Percentiles rank a stretch among this genome's conserved stretches.
Conservation (phyloP, 768 basidiomycete genomes). For the Mycena filopes region DNA sequence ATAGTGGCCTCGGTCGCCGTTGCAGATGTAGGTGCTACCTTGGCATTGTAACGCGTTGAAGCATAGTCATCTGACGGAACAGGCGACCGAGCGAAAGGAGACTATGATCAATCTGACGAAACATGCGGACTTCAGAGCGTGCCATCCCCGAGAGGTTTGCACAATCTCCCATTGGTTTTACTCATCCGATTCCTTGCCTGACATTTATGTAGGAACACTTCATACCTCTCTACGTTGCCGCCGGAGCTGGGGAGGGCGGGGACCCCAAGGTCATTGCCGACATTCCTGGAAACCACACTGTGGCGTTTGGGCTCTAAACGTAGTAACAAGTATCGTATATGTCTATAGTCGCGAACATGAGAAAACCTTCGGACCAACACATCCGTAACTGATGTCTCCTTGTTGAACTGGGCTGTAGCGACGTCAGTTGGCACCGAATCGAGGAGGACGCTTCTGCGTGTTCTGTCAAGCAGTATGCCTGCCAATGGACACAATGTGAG, state of each 20-base stretch:
- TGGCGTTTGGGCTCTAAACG: constrained; percentile 61
- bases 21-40: not conserved
- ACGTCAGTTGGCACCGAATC: not conserved
- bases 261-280: constrained; percentile 59
- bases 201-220: constrained; percentile 71
- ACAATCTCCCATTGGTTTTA: too few species aligned
- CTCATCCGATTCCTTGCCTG: not conserved
- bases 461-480: too few species aligned
- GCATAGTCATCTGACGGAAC: not conserved
- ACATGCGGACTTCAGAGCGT: constrained; percentile 61
- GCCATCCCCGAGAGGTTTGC: constrained; percentile 70
- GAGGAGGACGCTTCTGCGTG: too few species aligned
- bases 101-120: not conserved
- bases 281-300: constrained; percentile 67
- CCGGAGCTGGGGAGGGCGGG: constrained; percentile 72
- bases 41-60: not conserved
- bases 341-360: not conserved
- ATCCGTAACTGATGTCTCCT: not conserved
- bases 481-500: not conserved
- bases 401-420: too few species aligned
- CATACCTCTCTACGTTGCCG: constrained; percentile 81
- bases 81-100: not conserved
- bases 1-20: not conserved
- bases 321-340: not conserved
- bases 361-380: not conserved